These are phyloP conservation scores for Entomortierella chlamydospora DNA, from an alignment of 192 early-diverging fungal species.

Conservation along the genomic window DNA sequence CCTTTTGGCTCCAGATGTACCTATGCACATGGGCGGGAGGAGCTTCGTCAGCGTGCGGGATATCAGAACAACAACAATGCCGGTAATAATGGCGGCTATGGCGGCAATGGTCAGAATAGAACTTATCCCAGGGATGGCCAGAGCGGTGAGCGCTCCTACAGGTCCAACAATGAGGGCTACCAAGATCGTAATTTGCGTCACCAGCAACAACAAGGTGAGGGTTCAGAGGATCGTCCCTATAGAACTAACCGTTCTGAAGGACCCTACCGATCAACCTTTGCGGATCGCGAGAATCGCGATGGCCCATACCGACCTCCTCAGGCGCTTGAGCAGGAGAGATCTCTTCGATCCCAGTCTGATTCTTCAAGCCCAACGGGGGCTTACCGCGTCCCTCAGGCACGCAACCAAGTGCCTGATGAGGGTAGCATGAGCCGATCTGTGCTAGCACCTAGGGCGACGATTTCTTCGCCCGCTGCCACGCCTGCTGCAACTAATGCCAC, in stretches of 20 bases:
- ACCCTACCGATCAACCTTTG: slow-evolving; percentile 38
- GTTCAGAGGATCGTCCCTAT: slow-evolving; percentile 58
- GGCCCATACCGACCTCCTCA: slow-evolving; percentile 52
- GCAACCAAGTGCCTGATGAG: slow-evolving; percentile 33
- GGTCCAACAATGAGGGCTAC: slow-evolving; percentile 22
- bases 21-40: slow-evolving; percentile 70
- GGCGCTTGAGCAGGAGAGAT: slow-evolving; percentile 36
- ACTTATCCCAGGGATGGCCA: slow-evolving; percentile 24
- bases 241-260: slow-evolving; percentile 50
- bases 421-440: slow-evolving; percentile 31
- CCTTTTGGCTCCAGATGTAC: slow-evolving; percentile 91
- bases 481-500: neutral
- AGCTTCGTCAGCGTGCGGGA: slow-evolving; percentile 52
- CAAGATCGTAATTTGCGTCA: slow-evolving; percentile 40
- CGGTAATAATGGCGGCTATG: slow-evolving; percentile 3
- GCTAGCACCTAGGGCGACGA: slow-evolving; percentile 28
- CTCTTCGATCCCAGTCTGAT: slow-evolving; percentile 12
- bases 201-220: slow-evolving; percentile 36
- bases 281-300: slow-evolving; percentile 48
- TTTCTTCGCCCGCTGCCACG: neutral
- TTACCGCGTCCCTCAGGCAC: slow-evolving; percentile 46
- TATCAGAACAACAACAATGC: slow-evolving; percentile 38
- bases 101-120: slow-evolving; percentile 16
- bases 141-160: slow-evolving; percentile 35
- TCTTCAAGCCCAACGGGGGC: slow-evolving; percentile 28